Conservation (phyloP, 768 basidiomycete genomes). For the Mycena vitilis region DNA sequence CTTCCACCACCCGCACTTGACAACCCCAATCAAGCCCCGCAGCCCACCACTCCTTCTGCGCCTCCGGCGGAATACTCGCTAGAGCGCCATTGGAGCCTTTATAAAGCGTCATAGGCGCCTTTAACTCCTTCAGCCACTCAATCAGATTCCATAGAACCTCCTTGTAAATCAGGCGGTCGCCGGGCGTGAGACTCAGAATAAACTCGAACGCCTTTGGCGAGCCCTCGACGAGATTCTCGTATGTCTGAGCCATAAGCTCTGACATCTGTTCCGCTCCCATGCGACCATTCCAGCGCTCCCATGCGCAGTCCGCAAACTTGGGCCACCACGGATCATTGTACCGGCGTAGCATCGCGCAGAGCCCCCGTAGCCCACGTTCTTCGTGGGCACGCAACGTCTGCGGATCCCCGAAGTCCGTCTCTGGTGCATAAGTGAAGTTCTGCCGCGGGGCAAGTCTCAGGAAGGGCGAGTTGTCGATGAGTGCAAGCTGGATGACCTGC, state of each 20-base stretch:
- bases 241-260: constrained; percentile 16
- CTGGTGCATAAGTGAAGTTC: background rate
- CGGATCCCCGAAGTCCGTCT: constrained; percentile 12
- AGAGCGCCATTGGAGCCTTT: constrained; percentile 1
- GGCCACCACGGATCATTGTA: constrained; percentile 13
- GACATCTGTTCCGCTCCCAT: constrained; percentile 11
- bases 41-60: constrained; percentile 17
- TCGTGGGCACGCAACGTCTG: constrained; percentile 5
- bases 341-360: constrained; percentile 6
- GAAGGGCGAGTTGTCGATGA: constrained; percentile 19
- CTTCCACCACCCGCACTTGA: constrained; percentile 11
- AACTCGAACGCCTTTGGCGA: constrained; percentile 10
- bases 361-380: constrained; percentile 5
- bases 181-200: constrained; percentile 2
- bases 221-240: constrained; percentile 12
- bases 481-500: constrained; percentile 11
- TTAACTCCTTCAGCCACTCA: constrained; percentile 10
- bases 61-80: background rate
- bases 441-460: background rate
- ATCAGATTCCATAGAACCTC: constrained; percentile 17
- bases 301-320: constrained; percentile 4
- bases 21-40: constrained; percentile 11
- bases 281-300: constrained; percentile 20
- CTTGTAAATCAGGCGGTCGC: constrained; percentile 5
- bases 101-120: constrained; percentile 17